Conservation (phyloP, 2,329 filamentous ascomycete genomes). For the Aspergillus carbonarius region DNA sequence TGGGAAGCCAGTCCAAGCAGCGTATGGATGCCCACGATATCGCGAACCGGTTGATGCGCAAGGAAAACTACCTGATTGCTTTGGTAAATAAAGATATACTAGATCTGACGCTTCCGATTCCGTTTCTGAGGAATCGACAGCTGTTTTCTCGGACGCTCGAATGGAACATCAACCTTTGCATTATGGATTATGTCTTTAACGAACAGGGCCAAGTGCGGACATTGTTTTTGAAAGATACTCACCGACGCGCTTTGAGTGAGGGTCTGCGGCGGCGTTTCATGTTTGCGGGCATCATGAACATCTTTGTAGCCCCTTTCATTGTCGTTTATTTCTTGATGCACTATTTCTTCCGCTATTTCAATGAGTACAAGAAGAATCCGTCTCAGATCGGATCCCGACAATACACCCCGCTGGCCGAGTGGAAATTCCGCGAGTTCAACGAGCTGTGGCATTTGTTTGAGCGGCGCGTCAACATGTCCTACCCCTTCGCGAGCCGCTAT, state of each 20-base stretch:
- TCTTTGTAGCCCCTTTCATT: conserved; percentile 82
- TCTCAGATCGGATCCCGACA: conserved; percentile 81
- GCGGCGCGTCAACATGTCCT: conserved; percentile 88
- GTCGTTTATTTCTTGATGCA: conserved; percentile 83
- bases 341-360: conserved; percentile 94
- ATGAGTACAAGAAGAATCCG: conserved; percentile 94
- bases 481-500: conserved; percentile 87
- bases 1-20: conserved; percentile 87
- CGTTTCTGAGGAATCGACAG: conserved; percentile 75
- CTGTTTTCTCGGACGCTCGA: conserved; percentile 87
- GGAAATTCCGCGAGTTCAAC: conserved; percentile 99
- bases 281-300: conserved; percentile 81
- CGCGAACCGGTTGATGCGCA: conserved; percentile 92
- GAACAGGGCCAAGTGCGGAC: conserved; percentile 82
- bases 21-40: conserved; percentile 95
- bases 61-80: conserved; percentile 95
- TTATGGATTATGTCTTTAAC: conserved; percentile 93
- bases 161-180: conserved; percentile 86
- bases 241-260: conserved; percentile 74
- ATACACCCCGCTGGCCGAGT: conserved; percentile 90
- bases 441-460: conserved; percentile 91
- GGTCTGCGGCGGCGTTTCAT: conserved; percentile 75
- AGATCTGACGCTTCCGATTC: conserved; percentile 80
- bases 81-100: conserved; percentile 96
- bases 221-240: conserved; percentile 79